phyloP scores from a whole-genome alignment of 2,329 filamentous ascomycete species.

The Sarocladium oryzae region DNA sequence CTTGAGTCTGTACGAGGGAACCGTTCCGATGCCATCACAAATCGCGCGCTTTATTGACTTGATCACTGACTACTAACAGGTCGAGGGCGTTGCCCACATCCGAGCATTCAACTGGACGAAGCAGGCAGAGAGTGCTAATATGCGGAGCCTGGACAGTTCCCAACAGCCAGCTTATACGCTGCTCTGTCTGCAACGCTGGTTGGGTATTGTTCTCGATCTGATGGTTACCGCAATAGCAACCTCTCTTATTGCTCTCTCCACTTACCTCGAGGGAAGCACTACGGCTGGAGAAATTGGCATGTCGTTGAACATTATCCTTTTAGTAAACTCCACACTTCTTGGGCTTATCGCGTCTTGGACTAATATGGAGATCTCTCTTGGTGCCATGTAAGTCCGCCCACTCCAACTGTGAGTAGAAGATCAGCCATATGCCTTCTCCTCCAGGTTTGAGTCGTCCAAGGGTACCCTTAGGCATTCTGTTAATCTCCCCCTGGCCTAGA shows the following conservation, averaged over 20 bases:
- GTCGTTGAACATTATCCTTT: slow-evolving; percentile 19
- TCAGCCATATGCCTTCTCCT: no score
- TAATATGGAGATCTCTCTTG: slow-evolving; percentile 17
- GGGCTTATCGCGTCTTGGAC: slow-evolving; percentile 17
- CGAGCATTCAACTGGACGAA: slow-evolving; percentile 21
- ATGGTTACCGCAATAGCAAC: slow-evolving; percentile 29
- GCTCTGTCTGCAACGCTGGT: slow-evolving; percentile 41
- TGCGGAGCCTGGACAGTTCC: slow-evolving; percentile 31
- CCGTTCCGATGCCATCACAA: no score
- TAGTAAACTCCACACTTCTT: slow-evolving; percentile 17
- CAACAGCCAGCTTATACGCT: slow-evolving; percentile 28
- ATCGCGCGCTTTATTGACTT: no score
- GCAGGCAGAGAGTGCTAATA: slow-evolving; percentile 33
- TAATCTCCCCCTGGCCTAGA: neutral
- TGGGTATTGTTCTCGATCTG: slow-evolving; percentile 39
- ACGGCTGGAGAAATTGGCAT: slow-evolving; percentile 17
- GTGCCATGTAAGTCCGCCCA: slow-evolving; percentile 16
- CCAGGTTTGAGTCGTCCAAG: slow-evolving; percentile 12
- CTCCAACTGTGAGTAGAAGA: neutral
- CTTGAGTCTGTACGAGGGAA: no score
- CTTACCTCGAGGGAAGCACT: slow-evolving; percentile 16
- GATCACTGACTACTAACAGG: slow-evolving; percentile 14
- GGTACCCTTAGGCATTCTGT: neutral
- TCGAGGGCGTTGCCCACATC: slow-evolving; percentile 21
- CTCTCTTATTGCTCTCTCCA: slow-evolving; percentile 28